These are phyloP conservation scores for Chaetomium tenue DNA, from an alignment of 495 filamentous ascomycete genomes.

Conservation along the genomic window DNA sequence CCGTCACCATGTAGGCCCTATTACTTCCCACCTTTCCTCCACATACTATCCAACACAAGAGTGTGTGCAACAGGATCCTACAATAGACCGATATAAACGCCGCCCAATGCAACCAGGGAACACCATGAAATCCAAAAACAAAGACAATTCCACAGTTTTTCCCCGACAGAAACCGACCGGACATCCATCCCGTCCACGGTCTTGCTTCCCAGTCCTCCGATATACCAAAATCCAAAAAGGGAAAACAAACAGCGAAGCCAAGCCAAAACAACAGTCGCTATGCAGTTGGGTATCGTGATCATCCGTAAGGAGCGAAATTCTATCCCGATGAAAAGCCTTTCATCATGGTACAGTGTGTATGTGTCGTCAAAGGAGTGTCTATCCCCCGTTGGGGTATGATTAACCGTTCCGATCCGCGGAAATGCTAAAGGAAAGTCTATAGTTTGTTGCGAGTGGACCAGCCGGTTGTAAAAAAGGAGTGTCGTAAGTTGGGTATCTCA, in stretches of 20 bases:
- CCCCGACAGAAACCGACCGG: slow-evolving; percentile 3
- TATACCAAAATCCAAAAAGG: slow-evolving; percentile 11
- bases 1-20: neutral
- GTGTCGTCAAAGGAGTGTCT: slow-evolving; percentile 30
- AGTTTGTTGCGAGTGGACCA: slow-evolving; percentile 38
- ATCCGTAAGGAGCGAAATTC: slow-evolving; percentile 41
- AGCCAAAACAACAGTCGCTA: slow-evolving; percentile 49
- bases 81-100: slow-evolving; percentile 13
- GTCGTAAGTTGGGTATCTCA: slow-evolving; percentile 45
- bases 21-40: neutral
- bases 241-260: slow-evolving; percentile 15
- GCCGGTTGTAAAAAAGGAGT: slow-evolving; percentile 43
- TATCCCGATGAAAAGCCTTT: slow-evolving; percentile 32
- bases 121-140: slow-evolving; percentile 10
- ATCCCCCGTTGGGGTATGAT: slow-evolving; percentile 28
- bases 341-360: slow-evolving; percentile 24
- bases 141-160: slow-evolving; percentile 13
- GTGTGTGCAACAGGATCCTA: neutral
- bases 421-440: slow-evolving; percentile 50
- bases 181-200: slow-evolving; percentile 13
- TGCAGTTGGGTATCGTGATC: slow-evolving; percentile 51
- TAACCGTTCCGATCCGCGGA: slow-evolving; percentile 23
- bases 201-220: slow-evolving; percentile 2
- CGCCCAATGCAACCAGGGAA: slow-evolving; percentile 25
- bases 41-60: neutral